These are phyloP conservation scores for Hypoxylon sp. DNA, from an alignment of 2,329 filamentous ascomycete species.

Conservation along the genomic window DNA sequence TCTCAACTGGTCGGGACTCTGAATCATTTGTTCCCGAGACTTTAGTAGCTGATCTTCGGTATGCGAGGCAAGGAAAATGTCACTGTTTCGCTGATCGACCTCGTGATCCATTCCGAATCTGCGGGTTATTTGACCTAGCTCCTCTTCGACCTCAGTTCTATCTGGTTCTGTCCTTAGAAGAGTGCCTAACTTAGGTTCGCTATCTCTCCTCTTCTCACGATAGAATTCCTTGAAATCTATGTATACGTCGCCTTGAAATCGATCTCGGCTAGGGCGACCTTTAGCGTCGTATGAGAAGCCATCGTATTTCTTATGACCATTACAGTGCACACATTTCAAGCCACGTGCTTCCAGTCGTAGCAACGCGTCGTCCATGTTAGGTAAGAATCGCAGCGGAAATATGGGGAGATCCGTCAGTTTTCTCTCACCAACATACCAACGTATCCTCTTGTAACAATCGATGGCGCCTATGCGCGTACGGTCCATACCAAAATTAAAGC, in stretches of 20 bases:
- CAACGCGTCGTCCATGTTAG: slow-evolving; percentile 4
- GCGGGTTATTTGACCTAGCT: not conserved
- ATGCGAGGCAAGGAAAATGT: slow-evolving; percentile 10
- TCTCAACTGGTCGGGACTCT: not conserved
- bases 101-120: slow-evolving; percentile 21
- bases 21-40: slow-evolving; percentile 3
- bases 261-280: slow-evolving; percentile 12
- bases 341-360: slow-evolving; percentile 19
- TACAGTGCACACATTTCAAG: slow-evolving; percentile 8
- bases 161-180: slow-evolving; percentile 13
- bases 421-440: slow-evolving; percentile 19
- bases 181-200: slow-evolving; percentile 17
- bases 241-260: slow-evolving; percentile 22
- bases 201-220: not conserved
- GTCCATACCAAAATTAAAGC: slow-evolving; percentile 27
- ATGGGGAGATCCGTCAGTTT: slow-evolving; percentile 24
- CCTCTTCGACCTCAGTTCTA: slow-evolving; percentile 12
- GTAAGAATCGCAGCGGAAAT: slow-evolving; percentile 17
- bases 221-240: slow-evolving; percentile 25
- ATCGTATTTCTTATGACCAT: slow-evolving; percentile 26
- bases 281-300: slow-evolving; percentile 9
- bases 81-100: slow-evolving; percentile 14
- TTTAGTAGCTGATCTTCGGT: slow-evolving; percentile 3
- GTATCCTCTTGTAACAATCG: slow-evolving; percentile 15
- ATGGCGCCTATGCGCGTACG: slow-evolving; percentile 17